Percentiles rank a stretch among this genome's conserved stretches.
These are phyloP conservation scores for Fusarium haematococcum DNA, from an alignment of 2,329 filamentous ascomycete genomes.

Conservation along the genomic window DNA sequence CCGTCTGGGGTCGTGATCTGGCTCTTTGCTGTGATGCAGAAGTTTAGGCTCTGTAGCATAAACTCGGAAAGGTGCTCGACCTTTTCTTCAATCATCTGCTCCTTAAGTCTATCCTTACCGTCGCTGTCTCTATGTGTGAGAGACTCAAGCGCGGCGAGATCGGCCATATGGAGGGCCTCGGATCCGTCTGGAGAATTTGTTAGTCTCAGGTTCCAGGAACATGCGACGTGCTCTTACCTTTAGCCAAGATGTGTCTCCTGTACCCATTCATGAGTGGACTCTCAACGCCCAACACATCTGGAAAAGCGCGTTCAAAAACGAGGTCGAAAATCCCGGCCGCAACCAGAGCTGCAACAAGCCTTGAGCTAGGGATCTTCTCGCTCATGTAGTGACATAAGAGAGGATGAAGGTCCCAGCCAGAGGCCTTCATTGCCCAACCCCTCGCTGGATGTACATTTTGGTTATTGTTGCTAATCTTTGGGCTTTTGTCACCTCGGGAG, in stretches of 20 bases:
- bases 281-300: not conserved
- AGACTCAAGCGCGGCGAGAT: not conserved
- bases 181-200: not conserved
- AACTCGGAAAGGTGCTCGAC: not conserved
- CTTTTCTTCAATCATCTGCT: not conserved
- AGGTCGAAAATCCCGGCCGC: not conserved
- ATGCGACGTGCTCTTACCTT: not conserved
- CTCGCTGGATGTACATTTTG: not conserved
- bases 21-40: not conserved
- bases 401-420: not conserved
- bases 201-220: accelerated
- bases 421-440: not conserved
- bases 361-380: not conserved
- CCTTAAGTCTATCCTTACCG: not conserved
- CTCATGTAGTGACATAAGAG: not conserved
- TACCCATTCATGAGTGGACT: not conserved
- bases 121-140: not conserved
- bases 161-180: not conserved
- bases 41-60: not conserved
- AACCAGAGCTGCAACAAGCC: not conserved
- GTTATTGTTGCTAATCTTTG: not conserved
- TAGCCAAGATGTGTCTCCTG: not conserved
- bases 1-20: not conserved
- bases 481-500: not conserved
- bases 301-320: not conserved